phyloP scores from a whole-genome alignment of 306 rosid genomes.

The Trichosanthes truncata region DNA sequence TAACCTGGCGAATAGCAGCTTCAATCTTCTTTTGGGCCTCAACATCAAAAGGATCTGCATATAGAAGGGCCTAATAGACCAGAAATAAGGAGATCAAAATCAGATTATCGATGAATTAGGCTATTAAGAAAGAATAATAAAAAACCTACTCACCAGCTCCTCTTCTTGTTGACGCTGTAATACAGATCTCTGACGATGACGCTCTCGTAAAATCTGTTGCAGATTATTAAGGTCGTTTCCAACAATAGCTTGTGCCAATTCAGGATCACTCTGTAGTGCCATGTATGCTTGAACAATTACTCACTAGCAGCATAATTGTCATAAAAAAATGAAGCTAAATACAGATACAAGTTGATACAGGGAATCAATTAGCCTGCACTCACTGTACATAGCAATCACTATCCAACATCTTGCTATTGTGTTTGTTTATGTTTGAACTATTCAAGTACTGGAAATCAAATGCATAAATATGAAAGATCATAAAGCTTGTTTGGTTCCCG shows the following conservation, averaged over 20 bases:
- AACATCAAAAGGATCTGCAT: conserved; percentile 95
- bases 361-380: neutral
- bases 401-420: neutral
- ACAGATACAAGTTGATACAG: neutral
- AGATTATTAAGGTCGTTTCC: conserved; percentile 67
- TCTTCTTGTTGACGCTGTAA: conserved; percentile 59
- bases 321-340: neutral
- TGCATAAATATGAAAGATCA: neutral
- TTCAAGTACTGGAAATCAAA: neutral
- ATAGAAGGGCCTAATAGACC: conserved; percentile 65
- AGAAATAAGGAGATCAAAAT: conserved; percentile 1
- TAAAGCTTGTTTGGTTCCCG: neutral
- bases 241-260: conserved; percentile 72
- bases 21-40: conserved; percentile 97
- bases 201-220: conserved; percentile 62
- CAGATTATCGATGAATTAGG: neutral
- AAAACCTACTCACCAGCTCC: conserved; percentile 56
- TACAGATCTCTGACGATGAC: conserved; percentile 50
- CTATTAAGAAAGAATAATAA: neutral
- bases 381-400: neutral
- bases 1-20: conserved; percentile 94
- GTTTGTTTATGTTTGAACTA: neutral
- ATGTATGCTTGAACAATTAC: neutral
- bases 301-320: conserved; percentile 1
- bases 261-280: conserved; percentile 65